Base-by-base conservation (phyloP, 495 filamentous ascomycete species). In the Staphylotrichum longicolle region DNA sequence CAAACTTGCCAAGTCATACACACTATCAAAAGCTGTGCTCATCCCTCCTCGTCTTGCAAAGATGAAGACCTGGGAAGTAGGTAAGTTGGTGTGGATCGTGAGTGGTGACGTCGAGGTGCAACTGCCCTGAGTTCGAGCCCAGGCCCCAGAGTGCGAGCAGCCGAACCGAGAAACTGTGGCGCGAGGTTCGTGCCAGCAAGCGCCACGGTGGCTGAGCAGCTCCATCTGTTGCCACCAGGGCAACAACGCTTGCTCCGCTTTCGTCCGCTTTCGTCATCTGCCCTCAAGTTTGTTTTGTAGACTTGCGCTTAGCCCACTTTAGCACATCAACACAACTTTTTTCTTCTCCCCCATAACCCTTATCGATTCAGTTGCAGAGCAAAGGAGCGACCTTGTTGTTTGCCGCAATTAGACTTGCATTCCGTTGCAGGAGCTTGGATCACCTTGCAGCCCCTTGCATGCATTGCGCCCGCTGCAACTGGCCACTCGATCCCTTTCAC, bases 161-260 rank as follows among this genome's bases (percentile, higher is more conserved):
- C n/a, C 20, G 20, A 27, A 27, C 20, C 1, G 20, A 27, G 20
- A 27, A 27, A 27, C 20, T 54, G 34, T 55, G 37, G 35, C 52
- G 39, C 9, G 5, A 5, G 12, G 4, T 37, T 34, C 12, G 34
- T 27, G 20, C 20, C 20, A 27, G 20, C n/a, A 47, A 10, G 39
- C 45, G 60, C 60, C 60, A 63, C 60, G 57, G 46, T 63, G 53
- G 54, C 60, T 63, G 51, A 37, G 27, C 48, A 57, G n/a, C 45
- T 46, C 39, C 51, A 54, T 37, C 58, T 61, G 64, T 63, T 66
- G 60, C 64, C 60, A 63, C 61, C 64, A 33, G 55, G 55, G 44
- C 55, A 58, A 66, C 64, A 60, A 60, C 37, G 46, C 42, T 30
- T 42, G 48, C 40, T 40, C 64, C 60, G 48, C 50, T 48, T 48